Evolutionary conservation across 2,329 filamentous ascomycete genomes (phyloP), one percentile per base, ranked within the genome.

Genomic region (Grosmannia clavigera): DNA sequence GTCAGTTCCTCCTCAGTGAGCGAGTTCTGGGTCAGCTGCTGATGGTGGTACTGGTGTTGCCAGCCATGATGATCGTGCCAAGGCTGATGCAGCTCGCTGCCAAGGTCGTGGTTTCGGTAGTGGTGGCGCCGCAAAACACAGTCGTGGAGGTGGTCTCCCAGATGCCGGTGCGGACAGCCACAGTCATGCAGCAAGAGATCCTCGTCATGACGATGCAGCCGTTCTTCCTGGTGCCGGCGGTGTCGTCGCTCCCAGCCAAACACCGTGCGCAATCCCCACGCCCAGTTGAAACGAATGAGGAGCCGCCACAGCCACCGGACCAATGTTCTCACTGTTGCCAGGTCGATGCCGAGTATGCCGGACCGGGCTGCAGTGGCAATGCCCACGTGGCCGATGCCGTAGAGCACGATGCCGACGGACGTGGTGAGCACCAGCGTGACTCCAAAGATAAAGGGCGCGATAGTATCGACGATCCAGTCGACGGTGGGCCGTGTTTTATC

Each of bases 371-470:
- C 51, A 1, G 50, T 53, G 0, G 55, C 31, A 3, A 64, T 27
- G 22, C 61, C 61, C 2, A 64, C 59, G 29, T 61, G 54, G 6
- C 61, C 63, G 11, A 63, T 22, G 10, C 61, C 61, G 48, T 61
- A 64, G 22, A 65, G 43, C 10, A 64, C 58, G 7, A 64, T 51
- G 19, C 60, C 60, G 1, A 60, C 56, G 6, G 64, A 59, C 3
- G 58, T 56, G 2, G 60, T 58, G 11, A 61, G 53, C 11, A 63
- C 55, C 40, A 62, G 50, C 12, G 58, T 46, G 9, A 50, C 14
- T 25, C 61, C 63, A 52, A 64, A 62, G 19, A 63, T 38, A 12
- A 63, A 46, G 12, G 63, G 64, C 9, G 60, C 58, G 16, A 64
- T 6, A 12, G 50, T 51, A 52, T 59, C 54, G 50, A 59, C 51